These are phyloP conservation scores for Didymella segeticola DNA, from an alignment of 2,329 filamentous ascomycete genomes.

Conservation along the genomic window DNA sequence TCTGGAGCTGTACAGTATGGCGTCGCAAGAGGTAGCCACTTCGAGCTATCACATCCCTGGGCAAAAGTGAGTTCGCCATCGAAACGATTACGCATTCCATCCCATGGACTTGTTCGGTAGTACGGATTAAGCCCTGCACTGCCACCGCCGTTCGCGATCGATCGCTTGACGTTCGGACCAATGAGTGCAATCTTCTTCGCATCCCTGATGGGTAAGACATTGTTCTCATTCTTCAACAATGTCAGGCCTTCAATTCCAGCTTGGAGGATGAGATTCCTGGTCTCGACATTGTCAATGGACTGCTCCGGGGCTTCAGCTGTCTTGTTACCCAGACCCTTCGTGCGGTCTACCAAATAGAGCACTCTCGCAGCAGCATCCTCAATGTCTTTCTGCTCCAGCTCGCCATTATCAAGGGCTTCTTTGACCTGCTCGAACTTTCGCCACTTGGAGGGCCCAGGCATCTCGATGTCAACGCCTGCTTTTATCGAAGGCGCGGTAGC, in stretches of 20 bases:
- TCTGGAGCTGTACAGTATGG: slow-evolving; percentile 63
- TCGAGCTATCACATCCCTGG: slow-evolving; percentile 68
- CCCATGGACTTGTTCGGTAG: slow-evolving; percentile 69
- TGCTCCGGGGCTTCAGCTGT: slow-evolving; percentile 63
- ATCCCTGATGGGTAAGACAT: slow-evolving; percentile 64
- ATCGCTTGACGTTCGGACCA: slow-evolving; percentile 70
- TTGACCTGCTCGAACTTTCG: slow-evolving; percentile 47
- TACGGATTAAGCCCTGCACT: slow-evolving; percentile 73
- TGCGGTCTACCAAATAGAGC: slow-evolving; percentile 67
- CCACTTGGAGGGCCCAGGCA: slow-evolving; percentile 52
- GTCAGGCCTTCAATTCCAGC: slow-evolving; percentile 69
- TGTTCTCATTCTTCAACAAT: slow-evolving; percentile 68
- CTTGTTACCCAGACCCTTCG: slow-evolving; percentile 64
- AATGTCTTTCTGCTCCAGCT: slow-evolving; percentile 57
- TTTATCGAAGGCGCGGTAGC: slow-evolving; percentile 48
- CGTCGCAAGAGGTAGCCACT: slow-evolving; percentile 70
- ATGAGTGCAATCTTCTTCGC: slow-evolving; percentile 69
- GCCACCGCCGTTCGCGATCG: slow-evolving; percentile 72
- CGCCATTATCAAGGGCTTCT: slow-evolving; percentile 43
- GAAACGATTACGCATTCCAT: slow-evolving; percentile 64
- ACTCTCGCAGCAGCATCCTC: slow-evolving; percentile 60
- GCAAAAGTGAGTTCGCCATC: slow-evolving; percentile 66
- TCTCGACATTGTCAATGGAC: slow-evolving; percentile 61
- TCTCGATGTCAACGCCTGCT: slow-evolving; percentile 50
- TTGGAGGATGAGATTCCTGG: slow-evolving; percentile 65